Percentiles rank a stretch among this genome's conserved stretches.
These are phyloP conservation scores for Tolypocladium endophyticum DNA, from an alignment of 2,329 filamentous ascomycete genomes.

Conservation along the genomic window DNA sequence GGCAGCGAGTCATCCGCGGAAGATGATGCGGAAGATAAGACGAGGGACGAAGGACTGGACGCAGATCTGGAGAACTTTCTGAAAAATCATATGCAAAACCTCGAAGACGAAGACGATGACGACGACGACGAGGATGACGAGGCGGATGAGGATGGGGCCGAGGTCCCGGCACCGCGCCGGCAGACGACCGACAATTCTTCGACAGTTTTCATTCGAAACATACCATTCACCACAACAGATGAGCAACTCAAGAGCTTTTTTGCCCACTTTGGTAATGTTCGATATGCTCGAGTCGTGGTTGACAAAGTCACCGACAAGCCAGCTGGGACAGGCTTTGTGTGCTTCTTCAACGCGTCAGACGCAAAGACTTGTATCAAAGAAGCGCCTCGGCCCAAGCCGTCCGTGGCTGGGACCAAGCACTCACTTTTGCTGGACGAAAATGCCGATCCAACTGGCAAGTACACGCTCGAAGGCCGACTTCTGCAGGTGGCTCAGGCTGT, in stretches of 20 bases:
- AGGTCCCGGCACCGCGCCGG: slow-evolving; percentile 20
- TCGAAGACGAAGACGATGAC: slow-evolving; percentile 45
- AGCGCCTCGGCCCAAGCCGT: slow-evolving; percentile 52
- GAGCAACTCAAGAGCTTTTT: slow-evolving; percentile 79
- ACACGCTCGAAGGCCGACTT: slow-evolving; percentile 83
- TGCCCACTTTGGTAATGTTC: slow-evolving; percentile 71
- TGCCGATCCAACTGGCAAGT: slow-evolving; percentile 69
- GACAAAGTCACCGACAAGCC: slow-evolving; percentile 78
- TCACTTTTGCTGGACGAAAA: slow-evolving; percentile 84
- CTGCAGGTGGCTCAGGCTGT: slow-evolving; percentile 80
- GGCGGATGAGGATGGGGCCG: slow-evolving; percentile 30
- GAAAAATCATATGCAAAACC: slow-evolving; percentile 45
- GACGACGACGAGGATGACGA: slow-evolving; percentile 34
- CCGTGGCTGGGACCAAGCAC: slow-evolving; percentile 46
- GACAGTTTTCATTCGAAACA: slow-evolving; percentile 86
- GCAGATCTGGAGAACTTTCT: slow-evolving; percentile 44
- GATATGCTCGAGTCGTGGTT: slow-evolving; percentile 86
- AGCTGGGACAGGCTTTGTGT: slow-evolving; percentile 89
- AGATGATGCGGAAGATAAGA: slow-evolving; percentile 20
- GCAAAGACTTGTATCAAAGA: slow-evolving; percentile 64
- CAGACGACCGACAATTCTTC: slow-evolving; percentile 52
- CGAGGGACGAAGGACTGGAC: slow-evolving; percentile 30
- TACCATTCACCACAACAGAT: slow-evolving; percentile 82
- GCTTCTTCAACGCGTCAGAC: slow-evolving; percentile 71
- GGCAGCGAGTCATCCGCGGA: slow-evolving; percentile 18